Base-by-base conservation (phyloP, 2,329 filamentous ascomycete genomes). In the Lasiodiplodia gonubiensis region DNA sequence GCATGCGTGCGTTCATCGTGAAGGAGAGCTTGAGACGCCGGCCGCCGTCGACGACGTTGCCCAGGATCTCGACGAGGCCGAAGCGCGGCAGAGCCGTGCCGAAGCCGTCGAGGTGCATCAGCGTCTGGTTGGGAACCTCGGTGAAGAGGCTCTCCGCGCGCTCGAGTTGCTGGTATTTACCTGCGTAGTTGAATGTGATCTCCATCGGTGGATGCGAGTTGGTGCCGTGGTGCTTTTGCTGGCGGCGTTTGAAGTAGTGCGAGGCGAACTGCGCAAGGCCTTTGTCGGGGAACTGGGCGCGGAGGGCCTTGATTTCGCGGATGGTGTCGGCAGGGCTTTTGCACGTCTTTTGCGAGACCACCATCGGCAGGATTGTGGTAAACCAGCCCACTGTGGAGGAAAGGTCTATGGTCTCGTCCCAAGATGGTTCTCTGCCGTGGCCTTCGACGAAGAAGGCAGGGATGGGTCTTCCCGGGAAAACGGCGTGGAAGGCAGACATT, bases 111-210 rank as follows among this genome's bases (percentile, higher is more conserved):
- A 65, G 49, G 35, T 65, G 16, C 61, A 65, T 55, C 10, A 65
- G 61, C 8, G 49, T 46, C 8, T 12, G 21, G 14, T 25, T 23
- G 10, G 61, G 37, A 6, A 46, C 33, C 14, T 66, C 64, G n/a
- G 51, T 35, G 25, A 66, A 66, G 53, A 66, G 64, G 39, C 64
- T 16, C 5, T 30, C 57, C 2, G 16, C 6, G 1, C 79, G 78
- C 61, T 85, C 82, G 0, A 86, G 73, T n/a, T 83, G 80, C 59
- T 85, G 81, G 18, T 83, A 75, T 0, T 81, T 81, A 3, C 86
- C 85, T 1, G 83, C 78, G 70, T 86, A 87, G 67, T 82, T 88
- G 73, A 89, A 88, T 39, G 88, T 80, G 46, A 89, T 79, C 73
- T 89, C 87, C 57, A 88, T 81, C 0, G 86, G 85, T 7, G 25